Base-by-base conservation (phyloP, 73 alveolate genomes). In the Paramecium pentaurelia region DNA sequence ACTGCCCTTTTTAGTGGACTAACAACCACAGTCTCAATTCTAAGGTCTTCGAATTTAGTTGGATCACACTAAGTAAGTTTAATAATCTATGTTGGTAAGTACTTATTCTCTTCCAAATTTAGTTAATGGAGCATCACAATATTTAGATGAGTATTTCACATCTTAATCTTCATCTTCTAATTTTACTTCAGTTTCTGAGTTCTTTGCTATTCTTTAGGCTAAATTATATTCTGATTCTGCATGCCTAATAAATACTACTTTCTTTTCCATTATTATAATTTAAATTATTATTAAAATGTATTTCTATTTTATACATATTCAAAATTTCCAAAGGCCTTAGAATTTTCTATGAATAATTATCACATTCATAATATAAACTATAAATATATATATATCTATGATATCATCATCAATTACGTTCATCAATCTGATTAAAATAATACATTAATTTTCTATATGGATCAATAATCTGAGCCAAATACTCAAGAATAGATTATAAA, bases 1-100 rank as follows among this genome's bases (percentile, higher is more conserved):
- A 98, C 95, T 8, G 99, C 96, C 58, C 99, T 93, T 86, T 97
- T 91, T 60, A 98, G 92, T 18, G 99, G 99, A 36, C 98, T 96
- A n/a, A 97, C 97, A 75, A 93, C 96, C n/a, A 98, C 98, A 6
- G 95, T 75, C 36, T 94, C 95, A 28, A 97, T 93, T 37, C 95
- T 90, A 68, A 95, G 58, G 8, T 84, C 59, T 49, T 93, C 60
- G n/a, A 92, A 92, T 51, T 38, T 40, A n/a, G 47, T n/a, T 18
- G 87, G 89, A 37, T 40, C 42, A 16, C 89, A 77, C 49, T 77
- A 60, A 60, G 77, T 60, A 60, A 60, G 34, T 60, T 22, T 27
- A 60, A 18, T 80, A 86, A 51, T 90, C 88, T 68, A 92, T 94
- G 77, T 93, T 30, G 16, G 85, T 49, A 71, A 40, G 49, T 40